Evolutionary conservation across 1,284 basidiomycete species (phyloP).

Genomic region (Apiotrichum gracile): DNA sequence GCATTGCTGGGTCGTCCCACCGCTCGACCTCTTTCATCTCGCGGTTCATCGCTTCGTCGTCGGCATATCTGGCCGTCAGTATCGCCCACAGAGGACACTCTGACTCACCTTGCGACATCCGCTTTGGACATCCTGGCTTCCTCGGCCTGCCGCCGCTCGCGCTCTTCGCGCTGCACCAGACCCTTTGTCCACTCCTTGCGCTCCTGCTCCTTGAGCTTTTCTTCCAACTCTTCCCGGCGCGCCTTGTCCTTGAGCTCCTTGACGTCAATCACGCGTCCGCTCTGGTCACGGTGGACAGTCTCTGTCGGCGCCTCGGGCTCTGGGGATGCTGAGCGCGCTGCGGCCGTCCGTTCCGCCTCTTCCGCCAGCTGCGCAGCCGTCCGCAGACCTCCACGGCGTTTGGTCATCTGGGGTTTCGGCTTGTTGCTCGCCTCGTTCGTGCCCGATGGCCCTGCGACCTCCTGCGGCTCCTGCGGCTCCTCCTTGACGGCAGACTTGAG

Average conservation of each 20-base stretch:
- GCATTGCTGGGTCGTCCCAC: slow-evolving; percentile 93
- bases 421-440: neutral
- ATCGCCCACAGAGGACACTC: neutral
- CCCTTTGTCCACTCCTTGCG: slow-evolving; percentile 98
- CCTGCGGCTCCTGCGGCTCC: slow-evolving; percentile 21
- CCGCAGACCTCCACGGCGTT: slow-evolving; percentile 64
- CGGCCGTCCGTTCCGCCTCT: slow-evolving; percentile 53
- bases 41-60: slow-evolving; percentile 79
- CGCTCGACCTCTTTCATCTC: slow-evolving; percentile 69
- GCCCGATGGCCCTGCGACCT: slow-evolving; percentile 9
- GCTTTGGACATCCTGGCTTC: slow-evolving; percentile 61
- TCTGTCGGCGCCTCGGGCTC: slow-evolving; percentile 60
- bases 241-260: slow-evolving; percentile 77
- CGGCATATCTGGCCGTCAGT: slow-evolving; percentile 52
- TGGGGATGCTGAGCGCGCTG: slow-evolving; percentile 47
- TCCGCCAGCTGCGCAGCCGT: slow-evolving; percentile 53
- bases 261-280: slow-evolving; percentile 82
- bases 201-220: slow-evolving; percentile 73
- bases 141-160: slow-evolving; percentile 59
- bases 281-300: slow-evolving; percentile 89
- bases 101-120: slow-evolving; percentile 61
- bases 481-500: slow-evolving; percentile 18
- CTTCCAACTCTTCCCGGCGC: slow-evolving; percentile 65
- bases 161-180: slow-evolving; percentile 73
- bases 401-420: slow-evolving; percentile 39